Evolutionary conservation across 352 stramenopile genomes (phyloP), one percentile per base, ranked within the genome.

Genomic region (Phytophthora hibernalis): DNA sequence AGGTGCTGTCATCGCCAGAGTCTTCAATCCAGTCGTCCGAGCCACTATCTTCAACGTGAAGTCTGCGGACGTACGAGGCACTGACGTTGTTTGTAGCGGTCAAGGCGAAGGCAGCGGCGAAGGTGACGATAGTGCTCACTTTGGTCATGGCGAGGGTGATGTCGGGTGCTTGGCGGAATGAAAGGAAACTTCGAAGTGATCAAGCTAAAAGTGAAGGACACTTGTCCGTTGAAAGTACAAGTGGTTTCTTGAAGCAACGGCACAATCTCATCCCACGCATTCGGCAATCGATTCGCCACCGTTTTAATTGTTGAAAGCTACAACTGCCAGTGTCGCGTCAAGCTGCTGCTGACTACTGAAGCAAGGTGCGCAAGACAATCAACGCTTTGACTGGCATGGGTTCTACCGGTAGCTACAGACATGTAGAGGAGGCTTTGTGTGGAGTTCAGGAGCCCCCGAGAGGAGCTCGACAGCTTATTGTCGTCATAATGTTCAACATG

Each of bases 401-500:
- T 1, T 28, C 40, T 48, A 16, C 20, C n/a, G n/a, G n/a, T n/a
- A n/a, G n/a, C 13, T 24, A 28, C 43, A 6, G 20, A 61, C n/a
- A 50, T 48, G 42, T 26, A 38, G 21, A 61, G 11, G 37, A 55
- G 18, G 33, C 51, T 73, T 55, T 56, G 55, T 72, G 72, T 75
- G 66, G 74, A 83, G 77, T 86, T 85, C 76, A 85, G 77, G 45
- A 70, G 49, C 73, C 49, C 73, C 49, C 50, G 57, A 56, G 53
- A 58, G 57, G 52, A 57, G 56, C 63, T 64, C 61, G 28, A 74
- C 61, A 87, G 70, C 77, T 84, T 73, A 57, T 78, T 77, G 54
- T 77, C 79, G 79, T 85, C 76, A 87, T 85, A 84, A 87, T 74
- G 76, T 87, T 87, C 79, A 85, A 84, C 79, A 85, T 88, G 51